phyloP scores from a whole-genome alignment of 140 eudicot species.

The Cichorium intybus region DNA sequence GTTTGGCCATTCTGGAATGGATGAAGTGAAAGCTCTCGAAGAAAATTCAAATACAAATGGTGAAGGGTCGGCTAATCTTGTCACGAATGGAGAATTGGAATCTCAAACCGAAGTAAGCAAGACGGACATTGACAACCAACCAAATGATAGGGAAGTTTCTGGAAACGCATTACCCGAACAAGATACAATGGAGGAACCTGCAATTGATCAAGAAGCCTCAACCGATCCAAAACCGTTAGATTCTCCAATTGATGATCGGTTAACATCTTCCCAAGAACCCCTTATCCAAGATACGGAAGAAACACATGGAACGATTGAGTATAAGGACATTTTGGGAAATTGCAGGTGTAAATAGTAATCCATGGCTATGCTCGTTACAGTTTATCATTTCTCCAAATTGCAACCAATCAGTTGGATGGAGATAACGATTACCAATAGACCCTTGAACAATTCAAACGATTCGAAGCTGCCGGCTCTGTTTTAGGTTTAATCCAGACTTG shows the following conservation, averaged over 20 bases:
- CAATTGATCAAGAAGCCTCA: constrained; percentile 13
- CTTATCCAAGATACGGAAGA: constrained; percentile 14
- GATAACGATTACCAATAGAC: no score
- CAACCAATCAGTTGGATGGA: no score
- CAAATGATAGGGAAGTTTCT: neutral
- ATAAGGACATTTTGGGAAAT: no score
- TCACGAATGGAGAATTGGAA: constrained; percentile 22
- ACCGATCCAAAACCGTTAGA: constrained; percentile 14
- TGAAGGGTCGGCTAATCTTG: constrained; percentile 23
- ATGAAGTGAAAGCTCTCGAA: constrained; percentile 33
- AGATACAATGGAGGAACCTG: constrained; percentile 10
- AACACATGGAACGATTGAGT: no score
- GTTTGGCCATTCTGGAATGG: constrained; percentile 43
- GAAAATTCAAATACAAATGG: constrained; percentile 22
- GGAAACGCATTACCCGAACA: constrained; percentile 13
- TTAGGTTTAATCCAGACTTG: no score
- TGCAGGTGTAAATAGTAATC: no score
- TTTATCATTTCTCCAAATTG: no score
- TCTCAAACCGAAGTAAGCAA: constrained; percentile 10
- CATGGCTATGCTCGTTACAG: no score
- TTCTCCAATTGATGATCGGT: constrained; percentile 19
- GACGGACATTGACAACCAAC: constrained; percentile 14
- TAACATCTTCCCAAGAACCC: constrained; percentile 14
- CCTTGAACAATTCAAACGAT: no score
- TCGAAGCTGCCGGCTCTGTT: no score